These are phyloP conservation scores for Casuarina cunninghamiana DNA, from an alignment of 306 rosid genomes.

Conservation along the genomic window DNA sequence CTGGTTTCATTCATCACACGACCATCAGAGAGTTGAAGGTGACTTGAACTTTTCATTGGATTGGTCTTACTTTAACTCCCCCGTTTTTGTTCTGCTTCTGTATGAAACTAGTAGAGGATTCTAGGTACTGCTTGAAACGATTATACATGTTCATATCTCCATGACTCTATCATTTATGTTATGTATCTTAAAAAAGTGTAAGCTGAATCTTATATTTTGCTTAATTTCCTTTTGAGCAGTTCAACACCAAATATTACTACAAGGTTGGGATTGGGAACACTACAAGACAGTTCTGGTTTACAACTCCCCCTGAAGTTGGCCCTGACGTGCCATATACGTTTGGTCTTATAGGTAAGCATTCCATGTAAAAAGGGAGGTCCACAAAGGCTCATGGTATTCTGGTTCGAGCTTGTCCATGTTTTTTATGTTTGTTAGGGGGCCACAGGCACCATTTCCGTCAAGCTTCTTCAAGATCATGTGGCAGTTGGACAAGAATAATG, in stretches of 20 bases:
- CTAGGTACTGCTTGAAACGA: not conserved
- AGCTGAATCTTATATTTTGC: not conserved
- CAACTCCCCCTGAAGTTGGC: slow-evolving; percentile 78
- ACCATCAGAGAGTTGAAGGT: slow-evolving; percentile 46
- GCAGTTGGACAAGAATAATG: not conserved
- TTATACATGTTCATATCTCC: not conserved
- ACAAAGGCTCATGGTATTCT: not conserved
- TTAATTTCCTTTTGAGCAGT: slow-evolving; percentile 36
- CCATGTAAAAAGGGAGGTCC: not conserved
- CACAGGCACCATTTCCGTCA: not conserved
- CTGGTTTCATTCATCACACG: slow-evolving; percentile 76
- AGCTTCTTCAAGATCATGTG: not conserved
- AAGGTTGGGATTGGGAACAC: slow-evolving; percentile 65
- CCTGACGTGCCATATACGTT: slow-evolving; percentile 90
- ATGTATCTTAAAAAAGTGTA: not conserved
- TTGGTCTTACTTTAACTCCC: not conserved
- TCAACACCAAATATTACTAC: slow-evolving; percentile 73
- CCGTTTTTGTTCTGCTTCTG: not conserved
- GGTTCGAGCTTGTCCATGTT: slow-evolving; percentile 8
- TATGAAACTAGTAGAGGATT: not conserved
- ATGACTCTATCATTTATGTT: too few relatives aligned
- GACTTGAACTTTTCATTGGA: not conserved
- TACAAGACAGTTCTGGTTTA: slow-evolving; percentile 70
- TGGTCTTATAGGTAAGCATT: slow-evolving; percentile 75
- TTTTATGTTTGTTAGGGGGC: not conserved